Percentiles rank a stretch among this genome's conserved stretches.
Evolutionary conservation across 2,329 filamentous ascomycete genomes (phyloP).

Genomic region (Fusarium nurragi): DNA sequence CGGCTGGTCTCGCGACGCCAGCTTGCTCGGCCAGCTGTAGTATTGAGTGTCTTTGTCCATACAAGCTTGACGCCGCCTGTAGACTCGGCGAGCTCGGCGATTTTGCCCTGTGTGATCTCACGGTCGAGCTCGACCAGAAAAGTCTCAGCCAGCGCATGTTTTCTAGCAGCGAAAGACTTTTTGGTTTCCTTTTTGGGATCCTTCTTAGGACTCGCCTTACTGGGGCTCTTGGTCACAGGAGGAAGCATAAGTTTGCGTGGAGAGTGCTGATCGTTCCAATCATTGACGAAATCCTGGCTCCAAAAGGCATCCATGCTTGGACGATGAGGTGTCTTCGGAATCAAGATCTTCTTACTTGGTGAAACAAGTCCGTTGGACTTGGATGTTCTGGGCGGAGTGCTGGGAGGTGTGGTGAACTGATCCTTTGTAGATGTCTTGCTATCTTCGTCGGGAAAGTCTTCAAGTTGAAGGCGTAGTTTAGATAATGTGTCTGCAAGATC

Average conservation of each 20-base stretch:
- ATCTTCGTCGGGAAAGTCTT: slow-evolving; percentile 41
- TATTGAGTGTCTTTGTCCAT: slow-evolving; percentile 83
- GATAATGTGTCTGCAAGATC: slow-evolving; percentile 41
- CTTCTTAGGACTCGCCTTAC: slow-evolving; percentile 48
- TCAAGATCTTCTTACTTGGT: slow-evolving; percentile 48
- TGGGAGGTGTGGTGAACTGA: slow-evolving; percentile 37
- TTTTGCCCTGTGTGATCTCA: slow-evolving; percentile 67
- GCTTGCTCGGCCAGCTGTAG: slow-evolving; percentile 79
- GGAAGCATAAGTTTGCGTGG: slow-evolving; percentile 55
- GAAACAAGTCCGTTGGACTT: slow-evolving; percentile 42
- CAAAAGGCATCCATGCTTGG: slow-evolving; percentile 68
- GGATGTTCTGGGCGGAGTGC: slow-evolving; percentile 28
- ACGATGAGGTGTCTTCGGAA: slow-evolving; percentile 64
- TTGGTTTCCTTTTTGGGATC: slow-evolving; percentile 55
- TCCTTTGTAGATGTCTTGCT: slow-evolving; percentile 5
- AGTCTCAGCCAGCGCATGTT: slow-evolving; percentile 67
- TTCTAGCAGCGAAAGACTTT: slow-evolving; percentile 70
- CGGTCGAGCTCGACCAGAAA: slow-evolving; percentile 77
- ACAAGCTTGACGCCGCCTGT: slow-evolving; percentile 77
- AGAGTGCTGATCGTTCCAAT: slow-evolving; percentile 72
- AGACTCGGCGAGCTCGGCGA: slow-evolving; percentile 65
- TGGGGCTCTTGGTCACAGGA: slow-evolving; percentile 41
- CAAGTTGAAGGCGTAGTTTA: slow-evolving; percentile 40
- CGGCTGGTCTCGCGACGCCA: slow-evolving; percentile 71
- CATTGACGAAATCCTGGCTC: slow-evolving; percentile 66